Evolutionary conservation across 1,284 basidiomycete species (phyloP).

Genomic region (Cystodermella granulosa): DNA sequence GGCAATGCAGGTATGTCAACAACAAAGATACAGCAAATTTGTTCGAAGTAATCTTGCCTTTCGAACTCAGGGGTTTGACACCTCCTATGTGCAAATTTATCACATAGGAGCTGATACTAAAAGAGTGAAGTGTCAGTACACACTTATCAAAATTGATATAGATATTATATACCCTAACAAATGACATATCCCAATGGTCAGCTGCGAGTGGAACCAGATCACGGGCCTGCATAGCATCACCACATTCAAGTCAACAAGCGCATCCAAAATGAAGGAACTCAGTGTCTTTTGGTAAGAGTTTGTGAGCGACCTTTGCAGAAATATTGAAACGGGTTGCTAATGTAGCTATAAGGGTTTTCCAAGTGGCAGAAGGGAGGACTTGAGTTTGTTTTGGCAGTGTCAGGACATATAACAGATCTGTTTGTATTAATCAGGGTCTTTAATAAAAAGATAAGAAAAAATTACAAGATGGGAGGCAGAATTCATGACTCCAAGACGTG

Average conservation of each 20-base stretch:
- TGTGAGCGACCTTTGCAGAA: neutral
- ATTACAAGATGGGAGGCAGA: too few species aligned
- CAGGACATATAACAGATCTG: neutral
- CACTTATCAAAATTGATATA: neutral
- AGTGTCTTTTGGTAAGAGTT: neutral
- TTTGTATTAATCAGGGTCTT: constrained; percentile 8
- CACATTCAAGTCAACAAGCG: constrained; percentile 25
- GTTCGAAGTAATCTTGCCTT: neutral
- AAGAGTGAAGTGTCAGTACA: neutral
- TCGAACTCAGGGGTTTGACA: neutral
- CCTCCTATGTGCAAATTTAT: neutral
- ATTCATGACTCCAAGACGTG: neutral
- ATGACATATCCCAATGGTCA: constrained; percentile 28
- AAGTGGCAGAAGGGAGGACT: too few species aligned
- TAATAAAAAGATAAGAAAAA: neutral
- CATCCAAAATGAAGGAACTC: constrained; percentile 25
- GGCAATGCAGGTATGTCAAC: neutral
- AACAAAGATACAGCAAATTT: neutral
- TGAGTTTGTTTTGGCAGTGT: neutral
- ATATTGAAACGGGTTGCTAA: neutral
- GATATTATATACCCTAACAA: constrained; percentile 26
- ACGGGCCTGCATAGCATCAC: constrained; percentile 30
- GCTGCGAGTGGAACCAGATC: constrained; percentile 11
- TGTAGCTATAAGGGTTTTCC: neutral
- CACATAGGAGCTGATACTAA: neutral